Evolutionary conservation across 805 yeast genomes (phyloP), one percentile per base, ranked within the genome.

Genomic region (Jamesozyma jinghongensis): DNA sequence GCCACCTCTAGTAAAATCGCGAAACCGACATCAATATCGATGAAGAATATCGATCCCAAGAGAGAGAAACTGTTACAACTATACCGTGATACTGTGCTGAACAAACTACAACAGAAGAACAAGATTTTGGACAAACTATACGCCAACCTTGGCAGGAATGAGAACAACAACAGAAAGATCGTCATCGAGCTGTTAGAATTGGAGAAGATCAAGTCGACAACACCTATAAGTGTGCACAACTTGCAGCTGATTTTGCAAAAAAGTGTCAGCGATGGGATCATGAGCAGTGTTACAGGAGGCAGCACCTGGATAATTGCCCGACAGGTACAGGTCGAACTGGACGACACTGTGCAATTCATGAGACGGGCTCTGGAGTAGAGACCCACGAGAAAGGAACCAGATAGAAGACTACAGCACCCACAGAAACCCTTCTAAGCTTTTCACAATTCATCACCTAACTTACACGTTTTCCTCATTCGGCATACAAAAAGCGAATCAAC

Each of bases 271-370:
- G 61, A 60, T 39, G 58, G 57, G 5, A 47, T 54, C 10, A 56
- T 59, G 56, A 42, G 49, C 31, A 44, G 49, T 27, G 41, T 35
- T 7, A 47, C 46, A 1, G 59, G 56, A n/a, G 45, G 48, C 20
- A 38, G 29, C 3, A 49, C 49, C 2, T 59, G 62, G 60, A 41
- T 37, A 22, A 47, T 47, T 12, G 61, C 58, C 5, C 34, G 49
- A 22, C 59, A 56, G 33, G 50, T 54, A 13, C 65, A 60, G 40
- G 18, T 42, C 3, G 63, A 60, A 41, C 41, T 60, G 17, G 62
- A 58, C 33, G 63, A 58, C 37, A 60, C 62, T 2, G 62, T 60
- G 1, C 61, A 56, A 38, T 60, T 60, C 46, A 60, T 60, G 57
- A 49, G 63, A 40, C 47, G 63, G 33, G 63, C 63, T 27, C 38